These are phyloP conservation scores for Lipomyces anomalus DNA, from an alignment of 805 yeast species.

Conservation along the genomic window DNA sequence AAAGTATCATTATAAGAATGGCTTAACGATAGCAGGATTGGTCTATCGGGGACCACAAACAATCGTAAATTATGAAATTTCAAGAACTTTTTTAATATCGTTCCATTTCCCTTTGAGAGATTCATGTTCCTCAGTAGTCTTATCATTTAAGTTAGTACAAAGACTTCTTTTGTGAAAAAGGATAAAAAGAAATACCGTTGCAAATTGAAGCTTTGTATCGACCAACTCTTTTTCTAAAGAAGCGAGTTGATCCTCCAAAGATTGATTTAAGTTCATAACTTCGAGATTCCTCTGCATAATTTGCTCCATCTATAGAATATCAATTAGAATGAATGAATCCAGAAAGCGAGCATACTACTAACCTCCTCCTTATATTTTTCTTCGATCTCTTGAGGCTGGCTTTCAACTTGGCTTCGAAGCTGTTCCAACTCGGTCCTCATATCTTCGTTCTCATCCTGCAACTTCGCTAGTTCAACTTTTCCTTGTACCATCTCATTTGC, in stretches of 20 bases:
- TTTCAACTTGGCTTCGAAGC: constrained; percentile 25
- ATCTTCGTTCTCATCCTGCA: constrained; percentile 68
- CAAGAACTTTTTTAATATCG: constrained; percentile 31
- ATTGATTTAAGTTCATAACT: constrained; percentile 59
- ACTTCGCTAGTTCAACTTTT: constrained; percentile 66
- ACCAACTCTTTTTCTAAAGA: constrained; percentile 41
- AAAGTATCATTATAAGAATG: too few relatives aligned
- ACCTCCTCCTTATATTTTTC: constrained; percentile 33
- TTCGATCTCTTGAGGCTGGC: constrained; percentile 17
- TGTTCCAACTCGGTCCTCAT: constrained; percentile 46
- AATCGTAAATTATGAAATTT: too few relatives aligned
- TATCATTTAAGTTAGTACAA: constrained; percentile 8
- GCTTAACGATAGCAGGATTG: too few relatives aligned
- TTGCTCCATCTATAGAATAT: constrained; percentile 52
- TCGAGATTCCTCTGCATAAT: constrained; percentile 58
- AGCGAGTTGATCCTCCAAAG: constrained; percentile 49
- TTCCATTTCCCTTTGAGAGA: constrained; percentile 34
- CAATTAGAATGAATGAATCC: constrained; percentile 42
- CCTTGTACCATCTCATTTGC: constrained; percentile 84
- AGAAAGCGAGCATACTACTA: constrained; percentile 33
- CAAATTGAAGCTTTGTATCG: constrained; percentile 28
- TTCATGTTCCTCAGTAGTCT: constrained; percentile 29
- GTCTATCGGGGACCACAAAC: too few relatives aligned
- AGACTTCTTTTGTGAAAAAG: not conserved
- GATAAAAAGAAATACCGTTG: constrained; percentile 20